Percentiles rank a stretch among this genome's conserved stretches.
These are phyloP conservation scores for Ogataea allantospora DNA, from an alignment of 805 yeast genomes.

Conservation along the genomic window DNA sequence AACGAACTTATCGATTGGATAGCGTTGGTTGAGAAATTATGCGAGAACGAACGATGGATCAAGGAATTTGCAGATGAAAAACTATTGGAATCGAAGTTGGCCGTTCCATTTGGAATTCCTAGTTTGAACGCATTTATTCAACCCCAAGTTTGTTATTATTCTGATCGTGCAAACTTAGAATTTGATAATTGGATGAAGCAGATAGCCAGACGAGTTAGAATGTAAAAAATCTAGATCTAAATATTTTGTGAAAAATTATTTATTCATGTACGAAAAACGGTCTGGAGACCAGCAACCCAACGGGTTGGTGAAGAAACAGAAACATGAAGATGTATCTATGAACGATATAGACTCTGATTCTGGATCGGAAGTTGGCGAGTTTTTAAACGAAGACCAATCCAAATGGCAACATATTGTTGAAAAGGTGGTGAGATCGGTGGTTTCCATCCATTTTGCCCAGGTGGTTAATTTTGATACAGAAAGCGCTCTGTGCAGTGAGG, in stretches of 20 bases:
- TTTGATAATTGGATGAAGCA: constrained; percentile 34
- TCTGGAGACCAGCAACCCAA: constrained; percentile 1
- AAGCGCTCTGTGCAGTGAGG: constrained; percentile 75
- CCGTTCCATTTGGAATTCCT: constrained; percentile 29
- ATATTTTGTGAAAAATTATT: constrained; percentile 4
- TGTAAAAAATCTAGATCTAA: constrained; percentile 4
- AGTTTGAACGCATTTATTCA: constrained; percentile 23
- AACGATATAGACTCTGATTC: constrained; percentile 9
- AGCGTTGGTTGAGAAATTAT: constrained; percentile 49
- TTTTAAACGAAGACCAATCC: constrained; percentile 27
- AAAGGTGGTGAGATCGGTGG: constrained; percentile 79
- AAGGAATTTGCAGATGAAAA: constrained; percentile 38
- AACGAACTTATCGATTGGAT: constrained; percentile 54
- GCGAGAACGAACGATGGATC: constrained; percentile 62
- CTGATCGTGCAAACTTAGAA: constrained; percentile 32
- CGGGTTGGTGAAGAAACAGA: constrained; percentile 4
- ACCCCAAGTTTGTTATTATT: constrained; percentile 26
- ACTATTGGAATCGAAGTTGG: constrained; percentile 37
- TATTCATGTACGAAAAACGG: constrained; percentile 5
- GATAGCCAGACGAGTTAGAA: constrained; percentile 28
- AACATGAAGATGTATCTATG: constrained; percentile 6
- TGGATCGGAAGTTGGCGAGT: constrained; percentile 10
- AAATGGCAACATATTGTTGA: constrained; percentile 83
- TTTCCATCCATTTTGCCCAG: constrained; percentile 84
- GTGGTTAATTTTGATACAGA: constrained; percentile 88